These are phyloP conservation scores for Aspergillus viridinutans DNA, from an alignment of 2,329 filamentous ascomycete genomes.

Conservation along the genomic window DNA sequence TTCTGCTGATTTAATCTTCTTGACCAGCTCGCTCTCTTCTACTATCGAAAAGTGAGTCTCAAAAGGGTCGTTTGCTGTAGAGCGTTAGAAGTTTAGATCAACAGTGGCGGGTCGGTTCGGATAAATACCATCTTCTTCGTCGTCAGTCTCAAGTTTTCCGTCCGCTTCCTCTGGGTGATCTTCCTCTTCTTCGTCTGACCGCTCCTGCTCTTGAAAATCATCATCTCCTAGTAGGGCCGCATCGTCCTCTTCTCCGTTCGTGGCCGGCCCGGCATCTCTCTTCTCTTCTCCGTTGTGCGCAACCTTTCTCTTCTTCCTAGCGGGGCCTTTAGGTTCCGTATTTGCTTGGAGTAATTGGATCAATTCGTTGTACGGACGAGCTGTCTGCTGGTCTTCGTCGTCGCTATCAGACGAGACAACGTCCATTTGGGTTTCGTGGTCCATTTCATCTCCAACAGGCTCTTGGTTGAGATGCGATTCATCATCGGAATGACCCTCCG, in stretches of 20 bases:
- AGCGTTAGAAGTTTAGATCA: conserved; percentile 43
- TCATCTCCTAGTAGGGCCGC: conserved; percentile 38
- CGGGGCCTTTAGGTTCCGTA: conserved; percentile 40
- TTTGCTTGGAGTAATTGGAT: conserved; percentile 51
- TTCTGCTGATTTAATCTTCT: conserved; percentile 45
- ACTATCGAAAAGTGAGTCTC: conserved; percentile 72
- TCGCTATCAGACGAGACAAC: conserved; percentile 40
- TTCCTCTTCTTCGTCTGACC: conserved; percentile 38
- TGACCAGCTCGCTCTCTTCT: conserved; percentile 57
- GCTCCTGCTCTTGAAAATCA: conserved; percentile 47
- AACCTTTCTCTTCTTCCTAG: conserved; percentile 52
- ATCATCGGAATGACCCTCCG: conserved; percentile 25
- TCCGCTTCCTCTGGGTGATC: conserved; percentile 38
- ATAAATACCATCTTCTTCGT: conserved; percentile 32
- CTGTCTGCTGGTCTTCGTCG: conserved; percentile 39
- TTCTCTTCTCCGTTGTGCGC: conserved; percentile 30
- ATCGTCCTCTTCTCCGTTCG: conserved; percentile 23
- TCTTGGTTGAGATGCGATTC: conserved; percentile 37
- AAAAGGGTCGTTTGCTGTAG: conserved; percentile 65
- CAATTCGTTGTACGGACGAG: conserved; percentile 53
- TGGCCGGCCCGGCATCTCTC: conserved; percentile 16
- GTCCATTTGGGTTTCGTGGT: conserved; percentile 38
- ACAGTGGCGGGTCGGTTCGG: neutral
- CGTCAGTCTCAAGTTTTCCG: conserved; percentile 27
- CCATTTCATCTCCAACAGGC: conserved; percentile 35